Percentiles rank a stretch among this genome's conserved stretches.
Conservation (phyloP, 2,329 filamentous ascomycete genomes). For the Sporothrix phasma region DNA sequence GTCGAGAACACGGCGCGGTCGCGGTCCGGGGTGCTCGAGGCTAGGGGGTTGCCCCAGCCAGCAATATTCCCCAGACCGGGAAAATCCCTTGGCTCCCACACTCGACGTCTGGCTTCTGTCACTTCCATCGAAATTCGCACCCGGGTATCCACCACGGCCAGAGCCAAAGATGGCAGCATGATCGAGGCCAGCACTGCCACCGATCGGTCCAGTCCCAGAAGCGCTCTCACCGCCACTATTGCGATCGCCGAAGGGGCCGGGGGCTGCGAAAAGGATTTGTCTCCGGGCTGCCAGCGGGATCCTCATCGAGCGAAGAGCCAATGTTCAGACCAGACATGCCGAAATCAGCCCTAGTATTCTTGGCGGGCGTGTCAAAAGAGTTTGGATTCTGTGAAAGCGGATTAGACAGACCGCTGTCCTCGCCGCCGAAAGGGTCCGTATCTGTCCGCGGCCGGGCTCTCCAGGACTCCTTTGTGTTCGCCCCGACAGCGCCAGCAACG, state of each 20-base stretch:
- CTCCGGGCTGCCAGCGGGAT: constrained; percentile 77
- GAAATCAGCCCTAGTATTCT: constrained; percentile 47
- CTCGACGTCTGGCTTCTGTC: constrained; percentile 93
- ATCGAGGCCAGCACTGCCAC: constrained; percentile 31
- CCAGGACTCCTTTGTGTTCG: constrained; percentile 35
- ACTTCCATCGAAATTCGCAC: constrained; percentile 52
- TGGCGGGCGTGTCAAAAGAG: constrained; percentile 44
- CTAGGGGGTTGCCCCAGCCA: constrained; percentile 50
- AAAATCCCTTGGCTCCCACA: constrained; percentile 66
- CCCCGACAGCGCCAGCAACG: neutral
- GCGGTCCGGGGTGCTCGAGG: constrained; percentile 58
- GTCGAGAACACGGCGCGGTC: constrained; percentile 46
- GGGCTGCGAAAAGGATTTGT: constrained; percentile 96
- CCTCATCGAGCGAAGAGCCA: constrained; percentile 48
- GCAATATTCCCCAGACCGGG: constrained; percentile 50
- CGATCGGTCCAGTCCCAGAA: constrained; percentile 26
- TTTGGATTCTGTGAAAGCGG: constrained; percentile 53
- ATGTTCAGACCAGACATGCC: constrained; percentile 52
- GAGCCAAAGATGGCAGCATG: constrained; percentile 43
- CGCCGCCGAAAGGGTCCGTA: constrained; percentile 59
- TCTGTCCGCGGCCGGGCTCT: constrained; percentile 55
- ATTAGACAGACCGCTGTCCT: constrained; percentile 52
- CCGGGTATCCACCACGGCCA: constrained; percentile 41
- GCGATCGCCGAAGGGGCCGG: constrained; percentile 60
- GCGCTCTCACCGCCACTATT: constrained; percentile 25